Percentiles rank a stretch among this genome's conserved stretches.
Evolutionary conservation across 2,329 filamentous ascomycete species (phyloP).

Genomic region (Juglanconis oblonga): DNA sequence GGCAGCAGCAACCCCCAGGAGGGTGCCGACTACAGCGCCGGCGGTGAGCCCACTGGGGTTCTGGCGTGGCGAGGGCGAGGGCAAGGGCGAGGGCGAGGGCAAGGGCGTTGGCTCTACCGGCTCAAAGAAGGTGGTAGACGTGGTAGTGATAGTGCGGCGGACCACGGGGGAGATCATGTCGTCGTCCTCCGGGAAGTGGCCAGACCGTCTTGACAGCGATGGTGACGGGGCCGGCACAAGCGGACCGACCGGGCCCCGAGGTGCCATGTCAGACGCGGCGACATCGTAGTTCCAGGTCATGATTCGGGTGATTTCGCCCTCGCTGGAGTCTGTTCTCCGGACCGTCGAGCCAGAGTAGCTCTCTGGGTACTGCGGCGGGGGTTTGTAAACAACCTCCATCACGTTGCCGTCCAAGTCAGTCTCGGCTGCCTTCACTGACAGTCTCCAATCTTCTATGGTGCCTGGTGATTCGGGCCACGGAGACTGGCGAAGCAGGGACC

Average conservation of each 20-base stretch:
- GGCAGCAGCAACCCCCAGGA: constrained; percentile 66
- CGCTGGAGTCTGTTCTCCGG: constrained; percentile 34
- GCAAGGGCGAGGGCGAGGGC: constrained; percentile 20
- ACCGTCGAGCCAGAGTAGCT: constrained; percentile 33
- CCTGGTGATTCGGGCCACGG: background rate
- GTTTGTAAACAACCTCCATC: constrained; percentile 70
- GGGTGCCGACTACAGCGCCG: constrained; percentile 68
- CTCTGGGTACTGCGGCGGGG: constrained; percentile 31
- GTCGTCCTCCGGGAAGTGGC: constrained; percentile 19
- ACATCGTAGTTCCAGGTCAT: constrained; percentile 50
- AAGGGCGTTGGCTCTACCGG: constrained; percentile 17
- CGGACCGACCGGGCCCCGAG: constrained; percentile 21
- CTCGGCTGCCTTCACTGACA: background rate
- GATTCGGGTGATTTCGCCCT: constrained; percentile 41
- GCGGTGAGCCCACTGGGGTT: constrained; percentile 46
- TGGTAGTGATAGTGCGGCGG: constrained; percentile 34
- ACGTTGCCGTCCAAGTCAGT: constrained; percentile 81
- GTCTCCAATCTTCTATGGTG: background rate
- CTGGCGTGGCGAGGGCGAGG: constrained; percentile 29
- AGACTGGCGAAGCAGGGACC: constrained; percentile 22
- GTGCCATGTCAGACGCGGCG: constrained; percentile 25
- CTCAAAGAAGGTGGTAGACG: constrained; percentile 23
- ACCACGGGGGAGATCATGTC: constrained; percentile 25
- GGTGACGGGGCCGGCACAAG: constrained; percentile 19
- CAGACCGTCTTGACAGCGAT: constrained; percentile 17